phyloP scores from a whole-genome alignment of 345 rosid genomes.

The Toxicodendron radicans region DNA sequence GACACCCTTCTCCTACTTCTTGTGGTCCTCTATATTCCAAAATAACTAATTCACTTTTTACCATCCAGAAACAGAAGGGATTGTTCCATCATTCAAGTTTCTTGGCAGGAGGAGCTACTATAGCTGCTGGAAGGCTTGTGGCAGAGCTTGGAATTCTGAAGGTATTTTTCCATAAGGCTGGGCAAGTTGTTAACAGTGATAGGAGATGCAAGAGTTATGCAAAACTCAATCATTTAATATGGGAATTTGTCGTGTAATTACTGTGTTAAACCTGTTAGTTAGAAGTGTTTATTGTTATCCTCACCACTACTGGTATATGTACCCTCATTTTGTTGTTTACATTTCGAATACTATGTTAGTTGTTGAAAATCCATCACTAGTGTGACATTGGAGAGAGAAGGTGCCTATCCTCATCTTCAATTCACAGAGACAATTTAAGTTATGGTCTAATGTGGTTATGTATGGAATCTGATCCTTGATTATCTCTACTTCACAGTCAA shows the following conservation, averaged over 20 bases:
- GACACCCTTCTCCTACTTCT: background rate
- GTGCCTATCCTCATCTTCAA: background rate
- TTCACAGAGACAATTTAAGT: background rate
- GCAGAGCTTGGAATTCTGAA: constrained; percentile 70
- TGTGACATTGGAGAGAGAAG: background rate
- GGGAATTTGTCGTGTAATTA: background rate
- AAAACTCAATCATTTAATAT: background rate
- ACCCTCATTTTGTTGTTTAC: background rate
- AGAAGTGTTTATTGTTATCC: background rate
- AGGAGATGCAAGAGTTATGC: background rate
- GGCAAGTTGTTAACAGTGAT: background rate
- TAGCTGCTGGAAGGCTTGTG: constrained; percentile 84
- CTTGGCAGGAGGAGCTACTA: constrained; percentile 90
- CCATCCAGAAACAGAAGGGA: constrained; percentile 88
- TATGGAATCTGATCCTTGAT: constrained; percentile 12
- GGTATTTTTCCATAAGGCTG: constrained; percentile 37
- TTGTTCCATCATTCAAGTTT: constrained; percentile 92
- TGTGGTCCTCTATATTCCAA: background rate
- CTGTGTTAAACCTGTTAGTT: background rate
- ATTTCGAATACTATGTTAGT: background rate
- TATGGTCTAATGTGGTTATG: background rate
- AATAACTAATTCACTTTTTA: background rate
- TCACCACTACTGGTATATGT: background rate
- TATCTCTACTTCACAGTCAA: constrained; percentile 45
- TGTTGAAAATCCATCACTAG: background rate